Base-by-base conservation (phyloP, 1,284 basidiomycete species). In the Fomitopsis pinicola region DNA sequence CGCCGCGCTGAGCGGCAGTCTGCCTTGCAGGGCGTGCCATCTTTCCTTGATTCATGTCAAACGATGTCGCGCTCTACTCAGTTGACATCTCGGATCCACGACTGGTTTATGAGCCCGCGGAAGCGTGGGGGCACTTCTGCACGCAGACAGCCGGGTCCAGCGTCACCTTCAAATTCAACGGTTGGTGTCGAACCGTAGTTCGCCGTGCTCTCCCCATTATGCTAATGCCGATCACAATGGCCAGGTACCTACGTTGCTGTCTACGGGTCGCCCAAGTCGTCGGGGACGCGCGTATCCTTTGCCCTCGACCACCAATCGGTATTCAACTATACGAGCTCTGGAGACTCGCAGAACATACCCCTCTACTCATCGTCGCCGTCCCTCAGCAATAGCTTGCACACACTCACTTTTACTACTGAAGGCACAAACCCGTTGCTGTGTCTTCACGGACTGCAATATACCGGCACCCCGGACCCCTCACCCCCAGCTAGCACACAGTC, bases 221-320 rank as follows among this genome's bases (percentile, higher is more conserved):
- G 5, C 35, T 33, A 9, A n/a, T 26, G 19, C 17, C 52, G 36
- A 59, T 28, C 4, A 5, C 10, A 36, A 55, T 38, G 36, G 19
- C 3, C 33, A 63, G 62, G 62, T 17, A 63, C 59, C 10, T 59
- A 53, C n/a, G 55, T 61, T 17, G 50, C 59, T 28, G 62, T 63
- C 19, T 63, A 61, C 53, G 62, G 62, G 2, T 53, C 45, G 8
- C 26, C 60, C 15, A 57, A 56, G 15, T n/a, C 45, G 56, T 6
- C 48, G 28, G 36, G 30, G 17, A 60, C 35, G 2, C 52, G 35
- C 22, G 44, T 57, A n/a, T 42, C 45, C 3, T 63, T 59, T 48
- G n/a, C 38, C 3, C 35, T 63, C 14, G 62, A 63, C 52, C 40
- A n/a, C 26, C 30, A 30, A 1, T 9, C 50, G 6, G 40, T 57